Base-by-base conservation (phyloP, 768 basidiomycete species). In the Lenzites betulinus region DNA sequence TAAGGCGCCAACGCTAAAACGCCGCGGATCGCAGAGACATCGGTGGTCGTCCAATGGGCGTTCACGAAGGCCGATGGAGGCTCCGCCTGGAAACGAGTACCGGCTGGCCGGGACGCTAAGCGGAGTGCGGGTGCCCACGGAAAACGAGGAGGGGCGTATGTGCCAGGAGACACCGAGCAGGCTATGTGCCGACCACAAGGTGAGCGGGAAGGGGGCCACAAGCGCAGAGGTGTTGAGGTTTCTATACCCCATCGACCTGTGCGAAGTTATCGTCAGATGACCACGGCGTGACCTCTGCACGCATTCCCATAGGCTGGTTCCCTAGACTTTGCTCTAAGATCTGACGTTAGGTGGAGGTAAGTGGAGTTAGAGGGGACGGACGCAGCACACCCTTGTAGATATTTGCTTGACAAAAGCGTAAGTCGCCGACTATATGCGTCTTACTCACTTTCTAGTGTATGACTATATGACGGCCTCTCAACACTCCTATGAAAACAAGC, bases 401-500 rank as follows among this genome's bases (percentile, higher is more conserved):
- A 7, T 20, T 35, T 41, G 11, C 35, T 15, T 11, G 38, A 7
- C 39, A 18, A 11, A 39, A 42, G 26, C 28, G 56, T 38, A 7
- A n/a, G 33, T 50, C 20, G 23, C 20, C 12, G 30, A n/a, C 6
- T 35, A 25, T 50, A 42, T 16, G 56, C 41, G 56, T 26, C n/a
- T 49, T 23, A 50, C 48, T 58, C 15, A 50, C 56, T 47, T 58
- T 56, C 13, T 11, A 22, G n/a, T n/a, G n/a, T n/a, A n/a, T n/a
- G n/a, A n/a, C n/a, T n/a, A n/a, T n/a, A n/a, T n/a, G n/a, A n/a
- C n/a, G n/a, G n/a, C n/a, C n/a, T n/a, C n/a, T n/a, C 22, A 46
- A n/a, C 3, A 20, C 9, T 23, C 46, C 23, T 26, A 13, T 22
- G 6, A 6, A 9, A 23, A 5, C 23, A 2, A 7, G 11, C 16